Evolutionary conservation across 2,329 filamentous ascomycete species (phyloP).

Genomic region (Fusarium drepaniforme): DNA sequence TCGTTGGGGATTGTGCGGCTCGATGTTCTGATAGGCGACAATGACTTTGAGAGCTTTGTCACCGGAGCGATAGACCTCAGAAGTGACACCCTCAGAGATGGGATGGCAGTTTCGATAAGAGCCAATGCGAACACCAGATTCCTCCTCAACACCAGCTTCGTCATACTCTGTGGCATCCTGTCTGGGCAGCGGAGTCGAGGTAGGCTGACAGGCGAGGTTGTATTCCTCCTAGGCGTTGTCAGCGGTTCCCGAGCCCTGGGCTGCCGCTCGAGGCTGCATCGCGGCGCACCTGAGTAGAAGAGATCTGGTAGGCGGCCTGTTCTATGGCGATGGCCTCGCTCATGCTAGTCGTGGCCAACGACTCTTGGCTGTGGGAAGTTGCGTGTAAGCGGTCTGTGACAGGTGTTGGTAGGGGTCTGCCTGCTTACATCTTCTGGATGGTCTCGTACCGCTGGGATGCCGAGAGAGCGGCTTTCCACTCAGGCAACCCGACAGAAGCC

Average conservation of each 20-base stretch:
- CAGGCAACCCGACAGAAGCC: slow-evolving; percentile 32
- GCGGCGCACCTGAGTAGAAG: slow-evolving; percentile 67
- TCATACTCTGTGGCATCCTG: neutral
- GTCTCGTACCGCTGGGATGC: slow-evolving; percentile 72
- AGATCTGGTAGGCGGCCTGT: slow-evolving; percentile 70
- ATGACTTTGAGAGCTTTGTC: slow-evolving; percentile 86
- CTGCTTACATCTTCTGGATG: slow-evolving; percentile 63
- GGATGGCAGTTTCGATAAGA: slow-evolving; percentile 65
- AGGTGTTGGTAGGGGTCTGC: neutral
- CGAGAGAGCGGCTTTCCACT: slow-evolving; percentile 66
- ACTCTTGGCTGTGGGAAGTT: slow-evolving; percentile 43
- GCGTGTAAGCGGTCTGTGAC: slow-evolving; percentile 4
- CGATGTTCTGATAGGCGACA: slow-evolving; percentile 75
- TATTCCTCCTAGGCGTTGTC: slow-evolving; percentile 68
- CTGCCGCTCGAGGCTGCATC: slow-evolving; percentile 24
- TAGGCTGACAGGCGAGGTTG: slow-evolving; percentile 56
- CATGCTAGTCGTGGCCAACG: slow-evolving; percentile 46
- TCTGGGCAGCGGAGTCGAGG: slow-evolving; percentile 20
- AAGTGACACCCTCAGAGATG: slow-evolving; percentile 79
- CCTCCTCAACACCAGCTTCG: slow-evolving; percentile 17
- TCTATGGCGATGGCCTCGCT: slow-evolving; percentile 74
- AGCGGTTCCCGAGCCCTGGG: slow-evolving; percentile 33
- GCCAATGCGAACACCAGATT: slow-evolving; percentile 62
- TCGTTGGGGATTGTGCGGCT: slow-evolving; percentile 85
- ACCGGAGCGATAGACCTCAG: slow-evolving; percentile 81